Percentiles rank a stretch among this genome's conserved stretches.
These are phyloP conservation scores for Amylostereum areolatum DNA, from an alignment of 1,284 basidiomycete species.

Conservation along the genomic window DNA sequence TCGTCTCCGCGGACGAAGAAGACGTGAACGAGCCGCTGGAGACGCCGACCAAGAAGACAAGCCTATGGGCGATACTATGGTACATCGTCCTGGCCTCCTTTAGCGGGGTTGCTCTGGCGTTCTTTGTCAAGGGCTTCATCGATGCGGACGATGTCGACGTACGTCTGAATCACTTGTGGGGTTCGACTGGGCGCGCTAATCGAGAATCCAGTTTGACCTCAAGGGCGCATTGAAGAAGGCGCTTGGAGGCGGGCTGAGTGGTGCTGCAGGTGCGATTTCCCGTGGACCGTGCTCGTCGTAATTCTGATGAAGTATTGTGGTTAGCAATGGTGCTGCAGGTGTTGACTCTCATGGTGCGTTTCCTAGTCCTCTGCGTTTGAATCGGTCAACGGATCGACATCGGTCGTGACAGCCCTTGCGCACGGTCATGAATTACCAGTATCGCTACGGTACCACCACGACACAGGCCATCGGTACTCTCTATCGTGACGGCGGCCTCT, in stretches of 20 bases:
- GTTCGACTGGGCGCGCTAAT: neutral
- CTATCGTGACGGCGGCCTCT: slow-evolving; percentile 72
- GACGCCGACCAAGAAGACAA: slow-evolving; percentile 15
- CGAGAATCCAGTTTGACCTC: slow-evolving; percentile 61
- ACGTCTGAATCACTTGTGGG: slow-evolving; percentile 16
- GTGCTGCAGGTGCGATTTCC: slow-evolving; percentile 60
- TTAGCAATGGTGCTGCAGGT: slow-evolving; percentile 87
- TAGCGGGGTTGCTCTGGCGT: slow-evolving; percentile 31
- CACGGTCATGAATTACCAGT: slow-evolving; percentile 92
- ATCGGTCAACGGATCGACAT: neutral
- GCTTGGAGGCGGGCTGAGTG: slow-evolving; percentile 80
- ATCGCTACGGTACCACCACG: slow-evolving; percentile 75
- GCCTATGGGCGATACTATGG: slow-evolving; percentile 24
- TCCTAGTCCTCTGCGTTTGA: neutral
- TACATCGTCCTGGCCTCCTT: slow-evolving; percentile 27
- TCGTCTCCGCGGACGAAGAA: too few species aligned
- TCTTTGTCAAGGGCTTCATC: slow-evolving; percentile 66
- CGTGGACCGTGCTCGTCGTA: neutral
- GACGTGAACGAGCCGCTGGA: too few species aligned
- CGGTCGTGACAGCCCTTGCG: slow-evolving; percentile 49
- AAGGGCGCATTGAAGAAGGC: slow-evolving; percentile 70
- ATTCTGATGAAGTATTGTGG: slow-evolving; percentile 3
- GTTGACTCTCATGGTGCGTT: slow-evolving; percentile 67
- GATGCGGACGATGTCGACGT: slow-evolving; percentile 64
- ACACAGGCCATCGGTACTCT: slow-evolving; percentile 61